Base-by-base conservation (phyloP, 2,329 filamentous ascomycete species). In the Neofusicoccum umdonicola region DNA sequence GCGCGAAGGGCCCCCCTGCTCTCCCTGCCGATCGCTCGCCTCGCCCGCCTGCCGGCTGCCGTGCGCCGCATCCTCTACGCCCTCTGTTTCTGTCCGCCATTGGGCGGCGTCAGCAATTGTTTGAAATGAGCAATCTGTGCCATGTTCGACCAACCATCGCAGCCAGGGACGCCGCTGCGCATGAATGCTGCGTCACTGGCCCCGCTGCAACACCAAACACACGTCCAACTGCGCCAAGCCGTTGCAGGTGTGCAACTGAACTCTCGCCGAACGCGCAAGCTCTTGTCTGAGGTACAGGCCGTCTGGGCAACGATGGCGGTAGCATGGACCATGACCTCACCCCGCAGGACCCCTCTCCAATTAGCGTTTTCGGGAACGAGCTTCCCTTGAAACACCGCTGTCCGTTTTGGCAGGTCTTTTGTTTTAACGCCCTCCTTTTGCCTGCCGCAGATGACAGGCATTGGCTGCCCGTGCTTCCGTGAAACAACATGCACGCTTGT, bases 1-100 rank as follows among this genome's bases (percentile, higher is more conserved):
- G 39, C 37, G 39, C 37, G 13, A 57, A 22, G 17, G 50, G 52
- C 11, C 56, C 42, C 54, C 56, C 56, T 60, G 56, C 41, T 58
- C 56, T 60, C 56, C 56, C 56, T 60, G 56, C 56, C 42, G 56
- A 60, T 60, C 37, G 37, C 37, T 39, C 11, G 37, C 13, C 9
- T 11, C 47, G 11, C 47, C n/a, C 19, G 22, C 22, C 22, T 22
- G 22, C 22, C 22, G 22, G 22, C 22, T 22, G 22, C 22, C 22
- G 22, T 1, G 22, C 3, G 22, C 22, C 22, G n/a, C 19, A 47
- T 35, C 47, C 27, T 22, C 45, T 31, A 50, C 27, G 48, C 48
- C 13, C 34, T 17, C 27, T 52, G 34, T 52, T 37, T 52, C 48
- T 37, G 13, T 17, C 48, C 7, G 48, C 48, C 48, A 35, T 35